Evolutionary conservation across 495 filamentous ascomycete genomes (phyloP).

Genomic region (Pyronema domesticum): DNA sequence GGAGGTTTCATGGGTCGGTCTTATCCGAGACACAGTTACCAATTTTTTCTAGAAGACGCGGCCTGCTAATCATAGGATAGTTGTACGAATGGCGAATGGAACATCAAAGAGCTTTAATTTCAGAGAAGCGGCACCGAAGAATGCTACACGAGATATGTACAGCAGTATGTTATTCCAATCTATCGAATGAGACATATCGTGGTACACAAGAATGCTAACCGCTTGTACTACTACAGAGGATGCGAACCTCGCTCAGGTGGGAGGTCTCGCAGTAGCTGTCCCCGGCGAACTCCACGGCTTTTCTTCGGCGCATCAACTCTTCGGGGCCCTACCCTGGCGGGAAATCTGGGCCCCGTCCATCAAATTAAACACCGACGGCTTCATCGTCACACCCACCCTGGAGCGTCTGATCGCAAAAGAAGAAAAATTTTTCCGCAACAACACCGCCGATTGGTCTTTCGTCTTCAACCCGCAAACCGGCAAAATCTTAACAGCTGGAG

Average conservation of each 20-base stretch:
- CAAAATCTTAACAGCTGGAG: constrained; percentile 9
- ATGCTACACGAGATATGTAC: constrained; percentile 20
- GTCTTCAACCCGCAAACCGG: constrained; percentile 15
- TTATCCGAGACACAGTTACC: background rate
- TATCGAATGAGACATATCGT: background rate
- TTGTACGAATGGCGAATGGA: constrained; percentile 14
- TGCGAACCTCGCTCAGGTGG: constrained; percentile 13
- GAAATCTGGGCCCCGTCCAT: constrained; percentile 20
- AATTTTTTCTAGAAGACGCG: background rate
- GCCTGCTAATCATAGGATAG: background rate
- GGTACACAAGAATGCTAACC: background rate
- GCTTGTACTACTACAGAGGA: constrained; percentile 3
- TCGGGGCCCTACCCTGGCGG: constrained; percentile 19
- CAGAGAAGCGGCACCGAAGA: constrained; percentile 18
- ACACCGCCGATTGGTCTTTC: constrained; percentile 14
- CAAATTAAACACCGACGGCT: constrained; percentile 14
- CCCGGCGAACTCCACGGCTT: constrained; percentile 23
- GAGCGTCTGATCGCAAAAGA: constrained; percentile 6
- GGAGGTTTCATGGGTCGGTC: constrained; percentile 18
- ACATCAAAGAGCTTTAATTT: constrained; percentile 23
- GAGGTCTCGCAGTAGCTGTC: constrained; percentile 18
- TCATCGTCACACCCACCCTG: constrained; percentile 12
- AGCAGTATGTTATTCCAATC: constrained; percentile 9
- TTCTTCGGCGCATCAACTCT: constrained; percentile 14
- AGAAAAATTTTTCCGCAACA: constrained; percentile 13